Evolutionary conservation across 805 yeast genomes (phyloP).

Genomic region (Grigorovia humatica): DNA sequence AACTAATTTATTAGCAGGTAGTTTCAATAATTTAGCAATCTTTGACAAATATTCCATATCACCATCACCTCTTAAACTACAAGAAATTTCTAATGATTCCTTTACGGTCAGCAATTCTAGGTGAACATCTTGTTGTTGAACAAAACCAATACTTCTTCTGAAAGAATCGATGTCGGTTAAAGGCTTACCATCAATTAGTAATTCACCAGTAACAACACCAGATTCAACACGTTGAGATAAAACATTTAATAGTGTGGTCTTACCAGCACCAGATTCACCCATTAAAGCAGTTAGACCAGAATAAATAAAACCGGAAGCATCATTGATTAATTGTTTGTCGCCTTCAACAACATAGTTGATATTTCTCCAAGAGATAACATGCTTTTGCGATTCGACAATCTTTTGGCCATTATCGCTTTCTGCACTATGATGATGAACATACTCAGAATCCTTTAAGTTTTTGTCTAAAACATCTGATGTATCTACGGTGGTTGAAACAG

Average conservation of each 20-base stretch:
- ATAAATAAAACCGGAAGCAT: conserved; percentile 54
- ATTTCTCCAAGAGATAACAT: conserved; percentile 53
- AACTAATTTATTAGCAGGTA: conserved; percentile 35
- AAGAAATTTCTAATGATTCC: conserved; percentile 44
- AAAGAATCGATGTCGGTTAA: conserved; percentile 35
- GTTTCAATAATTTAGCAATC: conserved; percentile 35
- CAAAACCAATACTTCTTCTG: conserved; percentile 47
- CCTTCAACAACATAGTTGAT: conserved; percentile 42
- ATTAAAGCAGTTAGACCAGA: conserved; percentile 55
- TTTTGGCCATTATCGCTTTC: background rate
- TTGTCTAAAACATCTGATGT: conserved; percentile 1
- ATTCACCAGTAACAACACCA: conserved; percentile 50
- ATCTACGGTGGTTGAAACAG: conserved; percentile 8
- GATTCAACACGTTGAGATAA: conserved; percentile 41
- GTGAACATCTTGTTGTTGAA: conserved; percentile 51
- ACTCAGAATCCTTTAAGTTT: conserved; percentile 1
- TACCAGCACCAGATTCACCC: conserved; percentile 64
- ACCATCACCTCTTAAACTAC: conserved; percentile 36
- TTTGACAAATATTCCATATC: conserved; percentile 22
- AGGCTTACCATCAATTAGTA: conserved; percentile 45
- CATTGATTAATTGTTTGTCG: conserved; percentile 30
- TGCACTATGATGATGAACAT: conserved; percentile 6
- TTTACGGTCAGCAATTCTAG: conserved; percentile 41
- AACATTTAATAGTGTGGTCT: conserved; percentile 47
- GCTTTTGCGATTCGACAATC: conserved; percentile 24